Conservation (phyloP, 768 basidiomycete genomes). For the Arthromyces matolae region DNA sequence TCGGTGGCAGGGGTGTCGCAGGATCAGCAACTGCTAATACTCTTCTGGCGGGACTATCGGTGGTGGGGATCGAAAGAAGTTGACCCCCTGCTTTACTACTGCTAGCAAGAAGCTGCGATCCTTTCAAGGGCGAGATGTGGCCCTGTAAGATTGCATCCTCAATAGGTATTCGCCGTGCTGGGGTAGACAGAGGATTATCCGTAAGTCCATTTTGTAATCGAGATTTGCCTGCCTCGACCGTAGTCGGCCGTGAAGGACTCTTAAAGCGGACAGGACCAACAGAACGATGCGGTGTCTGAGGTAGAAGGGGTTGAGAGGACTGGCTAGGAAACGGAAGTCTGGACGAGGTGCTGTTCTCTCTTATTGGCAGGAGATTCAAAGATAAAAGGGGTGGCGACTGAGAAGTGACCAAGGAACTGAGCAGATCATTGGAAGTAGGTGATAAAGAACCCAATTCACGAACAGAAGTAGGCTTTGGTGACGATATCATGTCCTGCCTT, state of each 20-base stretch:
- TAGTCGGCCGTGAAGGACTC: constrained; percentile 13
- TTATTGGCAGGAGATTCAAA: not conserved
- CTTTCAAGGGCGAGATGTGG: constrained; percentile 47
- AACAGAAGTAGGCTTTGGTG: constrained; percentile 17
- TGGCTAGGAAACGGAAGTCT: constrained; percentile 4
- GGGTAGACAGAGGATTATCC: constrained; percentile 47
- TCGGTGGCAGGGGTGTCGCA: constrained; percentile 30
- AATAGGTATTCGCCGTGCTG: constrained; percentile 62
- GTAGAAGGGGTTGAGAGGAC: constrained; percentile 18
- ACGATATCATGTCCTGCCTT: not conserved
- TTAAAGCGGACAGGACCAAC: constrained; percentile 19
- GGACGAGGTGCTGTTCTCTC: not conserved
- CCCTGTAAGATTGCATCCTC: constrained; percentile 48
- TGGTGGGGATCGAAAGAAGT: constrained; percentile 26
- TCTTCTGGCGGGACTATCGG: constrained; percentile 42
- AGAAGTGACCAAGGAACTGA: constrained; percentile 34
- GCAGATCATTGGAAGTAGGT: constrained; percentile 47
- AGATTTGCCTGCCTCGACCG: constrained; percentile 29
- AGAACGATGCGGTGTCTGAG: constrained; percentile 16
- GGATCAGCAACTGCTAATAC: constrained; percentile 28
- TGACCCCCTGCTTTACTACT: constrained; percentile 10
- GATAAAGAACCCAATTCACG: constrained; percentile 56
- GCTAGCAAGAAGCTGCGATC: constrained; percentile 31
- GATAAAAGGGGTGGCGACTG: not conserved
- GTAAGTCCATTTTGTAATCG: constrained; percentile 24